Conservation (phyloP, 495 filamentous ascomycete species). For the Aspergillus conjunctus region DNA sequence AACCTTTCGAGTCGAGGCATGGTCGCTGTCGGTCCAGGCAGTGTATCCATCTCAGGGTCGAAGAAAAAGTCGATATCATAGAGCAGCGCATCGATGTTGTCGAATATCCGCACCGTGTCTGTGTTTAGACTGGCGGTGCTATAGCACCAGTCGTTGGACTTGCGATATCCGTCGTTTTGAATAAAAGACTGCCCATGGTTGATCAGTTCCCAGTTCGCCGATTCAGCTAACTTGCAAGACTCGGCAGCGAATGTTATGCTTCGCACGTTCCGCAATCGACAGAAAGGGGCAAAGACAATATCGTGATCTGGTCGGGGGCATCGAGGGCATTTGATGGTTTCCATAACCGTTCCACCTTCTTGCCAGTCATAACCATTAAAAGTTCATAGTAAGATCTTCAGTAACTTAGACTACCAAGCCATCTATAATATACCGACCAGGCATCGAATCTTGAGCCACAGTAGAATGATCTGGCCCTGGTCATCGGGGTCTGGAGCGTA, state of each 20-base stretch:
- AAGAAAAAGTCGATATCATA: slow-evolving; percentile 11
- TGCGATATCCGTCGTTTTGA: slow-evolving; percentile 9
- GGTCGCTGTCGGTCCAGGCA: neutral
- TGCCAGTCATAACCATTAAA: slow-evolving; percentile 14
- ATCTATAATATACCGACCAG: neutral
- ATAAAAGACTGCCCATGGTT: slow-evolving; percentile 15
- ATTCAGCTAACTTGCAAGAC: neutral
- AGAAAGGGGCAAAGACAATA: slow-evolving; percentile 17
- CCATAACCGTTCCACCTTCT: neutral
- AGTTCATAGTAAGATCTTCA: slow-evolving; percentile 2
- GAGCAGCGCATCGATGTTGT: slow-evolving; percentile 7
- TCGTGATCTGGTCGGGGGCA: slow-evolving; percentile 4
- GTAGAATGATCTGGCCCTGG: slow-evolving; percentile 10
- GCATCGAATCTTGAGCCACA: slow-evolving; percentile 8
- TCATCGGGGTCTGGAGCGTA: slow-evolving; percentile 16
- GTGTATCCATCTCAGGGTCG: slow-evolving; percentile 14
- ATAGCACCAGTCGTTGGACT: neutral
- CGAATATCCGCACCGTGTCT: neutral
- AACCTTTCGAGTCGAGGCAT: neutral
- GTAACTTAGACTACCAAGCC: neutral
- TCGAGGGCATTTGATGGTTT: slow-evolving; percentile 12
- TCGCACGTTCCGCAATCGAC: neutral
- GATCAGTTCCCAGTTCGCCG: slow-evolving; percentile 9
- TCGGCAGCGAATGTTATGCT: neutral
- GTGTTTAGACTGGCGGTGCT: neutral